A percentile compares a stretch with the other conserved stretches of the same genome.
Evolutionary conservation across 2,329 filamentous ascomycete species (phyloP).

Genomic region (Cladophialophora yegresii): DNA sequence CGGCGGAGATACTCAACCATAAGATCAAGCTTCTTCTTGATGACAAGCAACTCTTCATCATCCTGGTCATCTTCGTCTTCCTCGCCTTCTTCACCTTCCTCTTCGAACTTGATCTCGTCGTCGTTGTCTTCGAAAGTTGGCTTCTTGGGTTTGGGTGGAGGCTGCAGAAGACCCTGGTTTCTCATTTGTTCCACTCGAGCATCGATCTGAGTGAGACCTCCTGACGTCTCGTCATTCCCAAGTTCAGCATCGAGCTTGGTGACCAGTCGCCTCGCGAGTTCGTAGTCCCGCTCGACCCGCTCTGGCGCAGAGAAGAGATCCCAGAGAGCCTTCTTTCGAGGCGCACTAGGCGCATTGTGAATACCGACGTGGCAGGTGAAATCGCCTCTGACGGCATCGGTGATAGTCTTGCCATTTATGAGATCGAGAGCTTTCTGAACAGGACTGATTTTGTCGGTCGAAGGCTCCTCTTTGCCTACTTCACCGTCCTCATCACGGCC

Average conservation of each 20-base stretch:
- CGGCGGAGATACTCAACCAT: conserved; percentile 94
- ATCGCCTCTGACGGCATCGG: conserved; percentile 88
- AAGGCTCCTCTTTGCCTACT: conserved; percentile 54
- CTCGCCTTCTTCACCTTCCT: conserved; percentile 77
- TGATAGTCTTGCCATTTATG: conserved; percentile 97
- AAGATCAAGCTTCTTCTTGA: conserved; percentile 96
- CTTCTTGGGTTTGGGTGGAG: conserved; percentile 56
- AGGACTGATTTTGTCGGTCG: conserved; percentile 48
- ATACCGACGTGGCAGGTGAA: conserved; percentile 98
- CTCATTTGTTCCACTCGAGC: conserved; percentile 81
- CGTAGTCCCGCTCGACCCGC: conserved; percentile 84
- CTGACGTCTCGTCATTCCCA: conserved; percentile 64
- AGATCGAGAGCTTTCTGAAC: conserved; percentile 87
- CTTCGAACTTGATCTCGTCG: conserved; percentile 56
- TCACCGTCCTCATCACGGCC: conserved; percentile 72
- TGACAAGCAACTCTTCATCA: conserved; percentile 81
- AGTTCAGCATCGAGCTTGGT: conserved; percentile 83
- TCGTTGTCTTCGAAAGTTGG: conserved; percentile 52
- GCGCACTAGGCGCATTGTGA: conserved; percentile 81
- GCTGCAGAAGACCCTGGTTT: conserved; percentile 73
- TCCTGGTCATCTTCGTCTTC: conserved; percentile 80
- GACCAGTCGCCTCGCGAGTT: conserved; percentile 78
- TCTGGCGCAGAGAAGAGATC: conserved; percentile 94
- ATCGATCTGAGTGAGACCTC: conserved; percentile 78
- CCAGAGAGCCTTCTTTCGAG: conserved; percentile 94